Evolutionary conservation across 148 eudicot genomes (phyloP), one percentile per base, ranked within the genome.

Genomic region (Oxyria digyna): DNA sequence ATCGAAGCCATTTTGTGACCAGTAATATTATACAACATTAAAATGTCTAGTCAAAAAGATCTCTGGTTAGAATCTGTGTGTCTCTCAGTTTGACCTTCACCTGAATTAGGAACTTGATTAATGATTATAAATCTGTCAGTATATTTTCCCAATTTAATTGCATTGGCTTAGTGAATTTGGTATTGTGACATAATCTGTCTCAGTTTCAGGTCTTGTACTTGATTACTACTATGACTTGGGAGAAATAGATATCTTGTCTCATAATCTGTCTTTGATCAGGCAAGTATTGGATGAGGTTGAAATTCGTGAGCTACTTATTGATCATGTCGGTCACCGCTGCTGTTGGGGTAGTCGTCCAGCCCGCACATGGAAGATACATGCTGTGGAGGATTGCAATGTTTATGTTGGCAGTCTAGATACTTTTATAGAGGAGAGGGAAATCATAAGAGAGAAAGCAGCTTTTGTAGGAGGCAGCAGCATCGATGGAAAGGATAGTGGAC

Each of bases 311-410:
- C 69, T 95, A 73, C 99, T 95, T 35, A 79, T 88, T 66, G 96
- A 95, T 82, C 88, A 88, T 74, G 93, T 95, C 59, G 97, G 99
- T 49, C 99, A 95, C 79, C 96, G 84, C 55, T 95, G 96, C 74
- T 95, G 97, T 70, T 95, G 99, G 99, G 99, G 97, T 71, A 95
- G 97, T 76, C 91, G 86, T 72, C 99, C 99, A 31, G 99, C 99
- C 55, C 88, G 96, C 43, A 78, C 91, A 64, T 95, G 97, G 97
- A 82, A 79, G 70, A 91, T 95, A 72, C 87, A 87, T 29, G 74
- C 87, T 54, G 87, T 91, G 65, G 96, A 95, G 71, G 96, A 95
- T 78, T 95, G 96, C 91, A 95, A 95, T 85, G 99, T 91, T 29
- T 95, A 95, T 74, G 86, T 91, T 23, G 99, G 99, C 67, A 88